Base-by-base conservation (phyloP, 495 filamentous ascomycete genomes). In the Rhypophila decipiens region DNA sequence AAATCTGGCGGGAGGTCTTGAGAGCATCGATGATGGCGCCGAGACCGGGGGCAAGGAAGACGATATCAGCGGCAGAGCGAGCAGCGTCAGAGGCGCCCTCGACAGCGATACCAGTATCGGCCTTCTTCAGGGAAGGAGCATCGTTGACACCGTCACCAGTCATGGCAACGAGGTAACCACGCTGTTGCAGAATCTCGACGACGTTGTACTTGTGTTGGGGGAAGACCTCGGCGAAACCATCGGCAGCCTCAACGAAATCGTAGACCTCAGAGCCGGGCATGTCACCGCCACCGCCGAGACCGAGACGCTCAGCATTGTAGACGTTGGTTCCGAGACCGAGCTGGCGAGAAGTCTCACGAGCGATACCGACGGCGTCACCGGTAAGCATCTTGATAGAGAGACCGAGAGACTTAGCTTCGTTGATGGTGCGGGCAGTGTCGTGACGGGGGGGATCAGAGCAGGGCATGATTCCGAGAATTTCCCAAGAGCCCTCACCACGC, bases 141-240 rank as follows among this genome's bases (percentile, higher is more conserved):
- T 96, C 90, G 69, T 96, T 96, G 65, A 96, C 90, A 78, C 90
- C 90, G 61, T 96, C 90, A 72, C 90, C 90, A 69, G 90, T 96
- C 90, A 96, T 96, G 57, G 90, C 90, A 68, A 94, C 90, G 34
- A 96, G 76, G 76, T 95, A 91, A 57, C 90, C 90, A 76, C 90
- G 87, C 71, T 95, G 87, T 70, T 96, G 90, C 23, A 96, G 83
- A 72, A 95, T 94, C 68, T 95, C 87, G 55, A 96, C 90, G 60
- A 96, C 90, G 56, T 95, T 90, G 70, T 91, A 95, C 77, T 96
- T 96, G 75, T 96, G 90, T 70, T 96, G 88, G 47, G 90, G 90
- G 77, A 95, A 96, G 35, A 96, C 90, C 68, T 96, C 90, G 57
- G 86, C 86, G 67, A 95, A 95, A 66, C 90, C 90, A 78, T 96